Evolutionary conservation across 176 grass and related monocot species (phyloP).

Genomic region (Elymus sibiricus): DNA sequence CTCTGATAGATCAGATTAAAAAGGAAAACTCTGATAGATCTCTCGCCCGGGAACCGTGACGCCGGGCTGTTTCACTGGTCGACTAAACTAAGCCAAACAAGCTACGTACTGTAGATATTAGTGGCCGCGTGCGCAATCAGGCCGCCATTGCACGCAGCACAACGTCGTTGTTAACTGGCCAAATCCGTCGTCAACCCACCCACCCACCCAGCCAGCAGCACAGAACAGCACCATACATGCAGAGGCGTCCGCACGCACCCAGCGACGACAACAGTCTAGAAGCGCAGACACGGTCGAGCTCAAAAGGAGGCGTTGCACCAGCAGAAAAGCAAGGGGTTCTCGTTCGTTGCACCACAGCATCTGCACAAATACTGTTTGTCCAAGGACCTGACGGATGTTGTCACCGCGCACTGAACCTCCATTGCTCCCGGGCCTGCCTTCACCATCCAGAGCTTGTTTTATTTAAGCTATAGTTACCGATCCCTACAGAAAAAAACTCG

Average conservation of each 20-base stretch:
- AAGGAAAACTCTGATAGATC: not conserved
- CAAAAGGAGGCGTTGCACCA: not conserved
- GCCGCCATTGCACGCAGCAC: not conserved
- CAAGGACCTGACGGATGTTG: conserved; percentile 17
- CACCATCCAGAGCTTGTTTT: not conserved
- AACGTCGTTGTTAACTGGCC: too few relatives aligned
- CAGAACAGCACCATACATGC: not conserved
- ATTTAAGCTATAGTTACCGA: too few relatives aligned
- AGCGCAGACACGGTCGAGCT: not conserved
- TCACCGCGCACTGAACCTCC: conserved; percentile 37
- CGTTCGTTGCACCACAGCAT: conserved; percentile 5
- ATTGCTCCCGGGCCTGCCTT: conserved; percentile 24
- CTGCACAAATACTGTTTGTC: not conserved
- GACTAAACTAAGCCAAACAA: not conserved
- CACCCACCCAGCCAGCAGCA: not conserved
- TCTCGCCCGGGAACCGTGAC: not conserved
- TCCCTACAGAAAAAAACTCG: too few relatives aligned
- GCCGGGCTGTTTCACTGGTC: not conserved
- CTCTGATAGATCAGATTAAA: not conserved
- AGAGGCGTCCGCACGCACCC: conserved; percentile 9
- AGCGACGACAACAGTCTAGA: not conserved
- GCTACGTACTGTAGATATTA: not conserved
- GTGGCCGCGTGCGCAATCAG: not conserved
- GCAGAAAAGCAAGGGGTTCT: not conserved
- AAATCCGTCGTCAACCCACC: not conserved